Base-by-base conservation (phyloP, 2,329 filamentous ascomycete species). In the Phaeosphaeria sp. region DNA sequence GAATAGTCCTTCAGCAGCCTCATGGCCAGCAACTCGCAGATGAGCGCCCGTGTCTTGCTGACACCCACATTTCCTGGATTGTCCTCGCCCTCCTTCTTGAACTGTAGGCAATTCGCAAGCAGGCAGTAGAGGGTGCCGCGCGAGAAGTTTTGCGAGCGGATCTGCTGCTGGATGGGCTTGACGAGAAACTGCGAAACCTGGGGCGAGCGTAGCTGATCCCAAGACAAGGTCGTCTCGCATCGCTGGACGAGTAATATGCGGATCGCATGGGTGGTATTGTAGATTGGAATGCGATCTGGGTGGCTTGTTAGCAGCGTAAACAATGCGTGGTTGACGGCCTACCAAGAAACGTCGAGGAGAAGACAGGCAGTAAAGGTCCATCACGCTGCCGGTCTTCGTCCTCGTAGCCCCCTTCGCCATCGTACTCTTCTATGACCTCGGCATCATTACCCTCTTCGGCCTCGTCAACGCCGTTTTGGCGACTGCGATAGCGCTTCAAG, bases 171-270 rank as follows among this genome's bases (percentile, higher is more conserved):
- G 82, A 97, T 95, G 2, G 94, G 94, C 81, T 97, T 97, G 73
- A 97, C 86, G 36, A 98, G 85, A 75, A 98, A 98, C 73, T 97
- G 93, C 17, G 93, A 97, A 55, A 98, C 90, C 75, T 98, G 94
- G 2, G 94, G 94, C n/a, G 93, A 96, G 63, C 93, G 88, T 62
- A 98, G 83, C 76, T 98, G 94, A 64, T 98, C 94, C 93, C 93
- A 98, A 17, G 92, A 90, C 50, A 98, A 81, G 0, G 92, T 94
- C 1, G 93, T 97, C 80, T 98, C 94, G 77, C 92, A 96, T 72
- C 91, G 88, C 58, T 91, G 85, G 65, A 91, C 86, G 59, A 98
- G 89, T 55, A 97, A 85, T 52, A 93, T 88, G 65, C 94, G 90
- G 62, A 97, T 93, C 30, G 91, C 88, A 78, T 97, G 94, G 25